Evolutionary conservation across 2,329 filamentous ascomycete genomes (phyloP).

Genomic region (Chaetothyriales sp.): DNA sequence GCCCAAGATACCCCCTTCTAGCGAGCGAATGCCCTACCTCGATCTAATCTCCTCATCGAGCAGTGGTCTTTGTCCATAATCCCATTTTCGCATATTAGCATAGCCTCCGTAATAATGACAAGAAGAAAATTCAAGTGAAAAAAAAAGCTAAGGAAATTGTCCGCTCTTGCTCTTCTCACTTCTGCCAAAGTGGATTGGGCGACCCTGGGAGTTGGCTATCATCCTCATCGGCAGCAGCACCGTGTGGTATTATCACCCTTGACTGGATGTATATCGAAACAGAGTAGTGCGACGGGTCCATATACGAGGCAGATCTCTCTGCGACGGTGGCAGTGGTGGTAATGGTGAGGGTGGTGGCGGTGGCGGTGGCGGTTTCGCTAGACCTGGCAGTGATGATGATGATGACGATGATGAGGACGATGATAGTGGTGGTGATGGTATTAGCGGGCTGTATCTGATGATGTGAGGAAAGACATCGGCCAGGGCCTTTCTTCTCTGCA

Average conservation of each 20-base stretch:
- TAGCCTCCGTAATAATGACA: neutral
- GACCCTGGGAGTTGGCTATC: neutral
- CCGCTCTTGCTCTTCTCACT: neutral
- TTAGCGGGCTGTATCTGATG: too few species aligned
- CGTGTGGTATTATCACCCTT: neutral
- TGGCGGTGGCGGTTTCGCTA: too few species aligned
- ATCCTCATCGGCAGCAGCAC: neutral
- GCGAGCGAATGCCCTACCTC: conserved; percentile 11
- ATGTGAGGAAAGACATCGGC: neutral
- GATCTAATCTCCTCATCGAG: conserved; percentile 9
- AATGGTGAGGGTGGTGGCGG: too few species aligned
- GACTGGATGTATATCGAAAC: neutral
- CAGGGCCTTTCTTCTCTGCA: neutral
- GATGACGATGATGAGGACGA: too few species aligned
- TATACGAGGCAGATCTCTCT: neutral
- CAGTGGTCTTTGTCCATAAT: neutral
- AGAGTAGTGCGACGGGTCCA: neutral
- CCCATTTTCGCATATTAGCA: neutral
- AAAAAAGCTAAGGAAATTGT: neutral
- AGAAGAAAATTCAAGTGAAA: neutral
- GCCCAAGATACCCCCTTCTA: neutral
- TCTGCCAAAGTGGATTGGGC: too few species aligned
- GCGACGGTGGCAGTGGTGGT: too few species aligned
- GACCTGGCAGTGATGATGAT: too few species aligned
- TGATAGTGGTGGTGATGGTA: neutral